Base-by-base conservation (phyloP, 768 basidiomycete genomes). In the Phlebiopsis gigantea region DNA sequence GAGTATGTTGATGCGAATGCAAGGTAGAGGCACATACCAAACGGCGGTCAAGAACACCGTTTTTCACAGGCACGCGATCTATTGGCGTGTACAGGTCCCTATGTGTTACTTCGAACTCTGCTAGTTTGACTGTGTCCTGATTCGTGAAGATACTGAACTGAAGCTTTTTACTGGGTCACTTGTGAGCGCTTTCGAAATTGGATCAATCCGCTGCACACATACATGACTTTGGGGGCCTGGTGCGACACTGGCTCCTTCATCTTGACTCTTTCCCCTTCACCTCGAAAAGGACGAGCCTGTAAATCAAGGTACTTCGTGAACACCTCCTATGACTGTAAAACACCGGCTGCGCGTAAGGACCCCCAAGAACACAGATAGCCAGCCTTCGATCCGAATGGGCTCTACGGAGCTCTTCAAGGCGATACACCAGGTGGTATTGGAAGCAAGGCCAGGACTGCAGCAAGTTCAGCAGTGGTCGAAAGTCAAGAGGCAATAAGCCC, bases 51-150 rank as follows among this genome's bases (percentile, higher is more conserved):
- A 99, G 78, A 0, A 98, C 93, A 49, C 97, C 96, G 77, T 94
- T 83, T 63, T 86, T 88, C 25, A 93, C 92, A 0, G 95, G 96
- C 1, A 87, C 74, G 58, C 94, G 81, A 66, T 92, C 90, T 21
- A 80, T 82, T 12, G 85, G 78, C 10, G 89, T 90, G 71, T 99
- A 98, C 34, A 98, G 76, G 70, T 97, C 94, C 24, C 91, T 81
- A 69, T 91, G 88, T 17, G 91, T 94, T 62, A 97, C 90, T 73
- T 99, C 93, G 64, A 96, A 97, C 71, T 99, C 96, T 8, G 97
- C 90, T 56, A 98, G 82, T 68, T 88, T 89, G 63, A 98, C 97
- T 4, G 96, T 90, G 67, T 98, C 95, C 71, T 98, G 94, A 26
- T 92, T 87, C 71, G 87, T 91, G 63, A 99, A 78, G 50, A 96